Evolutionary conservation across 2,329 filamentous ascomycete species (phyloP), one percentile per base, ranked within the genome.

Genomic region (Xylariaceae sp.): DNA sequence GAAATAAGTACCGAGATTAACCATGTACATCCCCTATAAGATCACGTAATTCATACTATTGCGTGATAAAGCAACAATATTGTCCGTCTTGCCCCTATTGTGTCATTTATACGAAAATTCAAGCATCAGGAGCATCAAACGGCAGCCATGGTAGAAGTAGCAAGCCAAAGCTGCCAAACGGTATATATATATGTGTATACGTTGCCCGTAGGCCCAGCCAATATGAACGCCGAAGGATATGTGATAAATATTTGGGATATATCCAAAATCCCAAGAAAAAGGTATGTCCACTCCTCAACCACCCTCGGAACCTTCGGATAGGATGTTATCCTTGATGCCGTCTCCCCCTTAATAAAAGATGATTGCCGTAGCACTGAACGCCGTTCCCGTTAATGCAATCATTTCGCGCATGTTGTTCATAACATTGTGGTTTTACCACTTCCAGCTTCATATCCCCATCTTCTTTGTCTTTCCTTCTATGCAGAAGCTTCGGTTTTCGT

Each of bases 311-410:
- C 38, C 40, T 8, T 29, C 26, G 32, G 38, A 33, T 41, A 45
- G 38, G 38, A 23, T 30, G 16, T 18, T 31, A 23, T 40, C 21
- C 26, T 40, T 41, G 6, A 24, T n/a, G 21, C 6, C 11, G 21
- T 24, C 11, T 24, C 21, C 17, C 23, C 37, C 31, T n/a, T n/a
- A n/a, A n/a, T n/a, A n/a, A n/a, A n/a, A 11, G 12, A 38, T 36
- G 19, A 33, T 43, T 37, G 32, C 40, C 43, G 23, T 36, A 32
- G 33, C 38, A 19, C 44, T 32, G 37, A 48, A 48, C 47, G 39
- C 41, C 45, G 28, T 29, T 34, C 32, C 40, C 42, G 34, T 46
- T n/a, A 48, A 46, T 38, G 40, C 36, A 41, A 46, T 46, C 47
- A 44, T 38, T 40, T 34, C 34, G 19, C 36, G 26, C 39, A 36